phyloP scores from a whole-genome alignment of 768 basidiomycete species.

The Pleurotus cornucopiae region DNA sequence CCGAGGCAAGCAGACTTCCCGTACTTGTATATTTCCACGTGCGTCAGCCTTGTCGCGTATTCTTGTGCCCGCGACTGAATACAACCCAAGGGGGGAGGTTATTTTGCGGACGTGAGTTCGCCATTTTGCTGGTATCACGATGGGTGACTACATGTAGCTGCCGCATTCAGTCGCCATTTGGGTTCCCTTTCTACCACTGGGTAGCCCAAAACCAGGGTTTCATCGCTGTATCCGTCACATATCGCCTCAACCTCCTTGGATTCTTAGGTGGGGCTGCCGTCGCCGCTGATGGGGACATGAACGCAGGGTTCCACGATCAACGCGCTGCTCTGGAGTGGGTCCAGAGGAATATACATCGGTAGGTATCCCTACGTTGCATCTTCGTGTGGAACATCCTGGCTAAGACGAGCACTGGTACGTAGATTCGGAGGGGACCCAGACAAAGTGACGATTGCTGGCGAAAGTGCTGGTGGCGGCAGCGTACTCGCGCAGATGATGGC shows the following conservation, averaged over 20 bases:
- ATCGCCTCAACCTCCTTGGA: conserved; percentile 24
- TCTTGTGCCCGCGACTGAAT: neutral
- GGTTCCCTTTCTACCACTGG: conserved; percentile 45
- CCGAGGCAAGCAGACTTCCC: conserved; percentile 28
- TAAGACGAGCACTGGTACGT: neutral
- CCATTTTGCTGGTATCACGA: too few relatives aligned
- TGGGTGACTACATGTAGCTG: too few relatives aligned
- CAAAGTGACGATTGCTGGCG: conserved; percentile 29
- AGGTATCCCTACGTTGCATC: neutral
- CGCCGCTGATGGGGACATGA: conserved; percentile 31
- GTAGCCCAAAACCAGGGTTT: conserved; percentile 34
- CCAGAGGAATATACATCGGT: conserved; percentile 26
- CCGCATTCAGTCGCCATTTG: conserved; percentile 32
- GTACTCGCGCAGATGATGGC: conserved; percentile 41
- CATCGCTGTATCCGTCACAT: conserved; percentile 29
- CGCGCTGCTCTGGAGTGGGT: conserved; percentile 36
- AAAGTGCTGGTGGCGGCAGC: conserved; percentile 40
- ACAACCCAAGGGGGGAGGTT: conserved; percentile 35
- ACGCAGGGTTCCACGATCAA: conserved; percentile 39
- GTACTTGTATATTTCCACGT: conserved; percentile 42
- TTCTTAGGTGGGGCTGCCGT: conserved; percentile 27
- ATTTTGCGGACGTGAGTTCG: conserved; percentile 27
- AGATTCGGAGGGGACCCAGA: conserved; percentile 30
- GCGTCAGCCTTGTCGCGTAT: conserved; percentile 1
- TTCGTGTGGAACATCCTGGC: too few relatives aligned